Base-by-base conservation (phyloP, 768 basidiomycete genomes). In the Boletus sensibilis region DNA sequence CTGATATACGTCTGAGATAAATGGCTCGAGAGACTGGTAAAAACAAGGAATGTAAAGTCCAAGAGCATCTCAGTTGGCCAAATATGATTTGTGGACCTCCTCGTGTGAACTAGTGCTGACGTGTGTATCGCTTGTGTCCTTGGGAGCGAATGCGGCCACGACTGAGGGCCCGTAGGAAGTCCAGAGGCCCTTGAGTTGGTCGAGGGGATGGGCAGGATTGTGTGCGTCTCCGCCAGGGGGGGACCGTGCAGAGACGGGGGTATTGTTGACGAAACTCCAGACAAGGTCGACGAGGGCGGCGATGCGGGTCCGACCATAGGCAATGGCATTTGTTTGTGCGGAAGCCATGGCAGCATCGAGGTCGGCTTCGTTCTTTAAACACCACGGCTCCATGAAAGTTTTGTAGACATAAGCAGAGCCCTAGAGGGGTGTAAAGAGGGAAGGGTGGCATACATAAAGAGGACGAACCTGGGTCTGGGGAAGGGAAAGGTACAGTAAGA, bases 341-440 rank as follows among this genome's bases (percentile, higher is more conserved):
- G 81, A 74, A 34, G 74, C 68, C 59, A 90, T 81, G 46, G 82
- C 75, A 5, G 77, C 78, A 63, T 90, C 87, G 27, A 90, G 73
- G 13, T 82, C 77, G 16, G 72, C 75, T 63, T 89, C 86, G 63
- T 89, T 82, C 55, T 73, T 74, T 51, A 65, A 57, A 64, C 84
- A 77, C 73, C 84, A 88, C 1, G 88, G 88, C 50, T 82, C 77
- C 4, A 90, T 60, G 66, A 82, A 84, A 10, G 76, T 71, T 54
- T 76, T 73, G 72, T 87, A 90, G 53, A 90, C 71, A 70, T 82
- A 86, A 1, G 80, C 81, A 6, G 87, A 86, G 44, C 87, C 88
- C 88, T 90, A 46, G 20, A 35, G 25, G n/a, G 44, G 16, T 45
- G 56, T 62, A 57, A 64, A 45, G 49, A 43, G 27, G 34, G 16